phyloP scores from a whole-genome alignment of 495 filamentous ascomycete genomes.

The Xylaria scruposa region DNA sequence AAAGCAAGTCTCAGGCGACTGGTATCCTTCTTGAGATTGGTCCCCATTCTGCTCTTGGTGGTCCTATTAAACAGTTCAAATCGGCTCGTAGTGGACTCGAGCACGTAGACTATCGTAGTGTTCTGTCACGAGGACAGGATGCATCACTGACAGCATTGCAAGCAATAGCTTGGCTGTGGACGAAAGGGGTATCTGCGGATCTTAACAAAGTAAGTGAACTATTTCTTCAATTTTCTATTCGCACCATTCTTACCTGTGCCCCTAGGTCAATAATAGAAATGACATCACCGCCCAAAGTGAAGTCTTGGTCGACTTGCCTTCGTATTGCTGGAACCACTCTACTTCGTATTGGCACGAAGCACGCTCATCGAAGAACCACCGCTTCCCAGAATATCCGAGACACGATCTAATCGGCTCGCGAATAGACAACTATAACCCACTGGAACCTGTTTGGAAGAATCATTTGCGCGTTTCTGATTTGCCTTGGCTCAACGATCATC shows the following conservation, averaged over 20 bases:
- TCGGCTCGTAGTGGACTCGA: background rate
- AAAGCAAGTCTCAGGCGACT: constrained; percentile 41
- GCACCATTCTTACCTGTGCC: background rate
- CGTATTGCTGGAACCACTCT: constrained; percentile 5
- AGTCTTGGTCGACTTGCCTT: background rate
- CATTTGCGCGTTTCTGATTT: background rate
- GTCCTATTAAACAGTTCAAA: constrained; percentile 56
- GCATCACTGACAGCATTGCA: background rate
- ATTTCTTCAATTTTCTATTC: background rate
- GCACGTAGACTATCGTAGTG: background rate
- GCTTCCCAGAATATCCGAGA: background rate
- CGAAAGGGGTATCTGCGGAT: background rate
- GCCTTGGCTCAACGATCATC: constrained; percentile 7
- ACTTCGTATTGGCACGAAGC: background rate
- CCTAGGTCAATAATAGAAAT: background rate
- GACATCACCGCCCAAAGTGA: background rate
- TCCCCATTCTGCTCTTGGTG: constrained; percentile 64
- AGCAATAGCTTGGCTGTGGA: background rate
- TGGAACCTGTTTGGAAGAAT: constrained; percentile 6
- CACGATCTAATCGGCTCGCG: background rate
- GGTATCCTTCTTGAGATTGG: constrained; percentile 63
- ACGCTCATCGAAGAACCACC: background rate
- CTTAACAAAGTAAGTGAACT: background rate
- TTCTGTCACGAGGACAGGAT: background rate
- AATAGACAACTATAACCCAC: background rate